Evolutionary conservation across 352 stramenopile species (phyloP).

Genomic region (Aphanomyces astaci): DNA sequence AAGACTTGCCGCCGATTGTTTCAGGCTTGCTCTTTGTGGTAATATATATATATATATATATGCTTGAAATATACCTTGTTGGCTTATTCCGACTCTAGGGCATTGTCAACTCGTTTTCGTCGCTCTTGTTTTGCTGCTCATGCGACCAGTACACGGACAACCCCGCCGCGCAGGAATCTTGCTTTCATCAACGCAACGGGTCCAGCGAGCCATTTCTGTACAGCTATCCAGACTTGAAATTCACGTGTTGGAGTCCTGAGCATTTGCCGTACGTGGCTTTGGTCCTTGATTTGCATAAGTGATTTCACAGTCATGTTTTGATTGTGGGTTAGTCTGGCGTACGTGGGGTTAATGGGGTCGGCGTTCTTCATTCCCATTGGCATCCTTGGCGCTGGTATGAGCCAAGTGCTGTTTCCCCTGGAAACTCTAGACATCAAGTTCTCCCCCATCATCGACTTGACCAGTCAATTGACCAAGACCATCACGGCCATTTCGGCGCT

Average conservation of each 20-base stretch:
- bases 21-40: slow-evolving; percentile 50
- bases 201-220: slow-evolving; percentile 14
- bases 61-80: no score
- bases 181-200: neutral
- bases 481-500: slow-evolving; percentile 33
- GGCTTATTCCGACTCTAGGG: no score
- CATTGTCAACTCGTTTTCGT: slow-evolving; percentile 53
- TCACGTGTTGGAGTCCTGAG: slow-evolving; percentile 37
- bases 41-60: no score
- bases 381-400: slow-evolving; percentile 50
- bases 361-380: slow-evolving; percentile 55
- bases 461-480: slow-evolving; percentile 48
- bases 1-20: slow-evolving; percentile 42
- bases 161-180: neutral
- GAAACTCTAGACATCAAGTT: slow-evolving; percentile 59
- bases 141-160: slow-evolving; percentile 19
- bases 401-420: slow-evolving; percentile 51
- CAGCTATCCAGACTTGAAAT: slow-evolving; percentile 10
- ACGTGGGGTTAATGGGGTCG: slow-evolving; percentile 48
- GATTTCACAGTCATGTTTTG: neutral
- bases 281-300: no score
- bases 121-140: slow-evolving; percentile 31
- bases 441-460: slow-evolving; percentile 40
- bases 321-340: slow-evolving; percentile 18
- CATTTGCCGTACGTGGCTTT: slow-evolving; percentile 33